Base-by-base conservation (phyloP, 495 filamentous ascomycete species). In the Penicillium fimorum region DNA sequence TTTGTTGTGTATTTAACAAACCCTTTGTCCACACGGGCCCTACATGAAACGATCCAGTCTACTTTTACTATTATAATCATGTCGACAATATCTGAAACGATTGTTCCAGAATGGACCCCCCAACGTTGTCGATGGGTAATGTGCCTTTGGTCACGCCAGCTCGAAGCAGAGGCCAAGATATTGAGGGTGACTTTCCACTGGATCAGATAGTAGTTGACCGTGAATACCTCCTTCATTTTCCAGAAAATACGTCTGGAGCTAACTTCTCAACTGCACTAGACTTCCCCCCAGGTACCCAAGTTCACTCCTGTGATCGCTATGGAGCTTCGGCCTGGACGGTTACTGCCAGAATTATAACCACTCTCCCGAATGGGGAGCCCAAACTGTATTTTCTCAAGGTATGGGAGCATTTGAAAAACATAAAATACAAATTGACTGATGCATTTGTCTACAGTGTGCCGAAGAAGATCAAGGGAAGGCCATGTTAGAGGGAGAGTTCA, bases 251-350 rank as follows among this genome's bases (percentile, higher is more conserved):
- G 3, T 15, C 18, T 18, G 10, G 6, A 20, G 17, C 38, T 41
- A 20, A 41, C 6, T 15, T n/a, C 18, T 41, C 5, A 0, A 6
- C 10, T 41, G 5, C 17, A 20, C 2, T 8, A 41, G 38, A 41
- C 18, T 20, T 41, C 17, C 38, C 22, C 38, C 38, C 38, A 41
- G 38, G 38, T 6, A 41, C 38, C 17, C 5, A 18, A 41, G 38
- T 41, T 1, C 38, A 18, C 38, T 41, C 38, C 38, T 41, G 38
- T 41, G 41, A 43, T 3, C 18, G 41, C 3, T 43, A 43, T 43
- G 41, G 41, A 4, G 20, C 18, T 69, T 35, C 29, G 9, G 47
- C 33, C 32, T 50, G 47, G 47, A 38, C 47, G 8, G 17, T 20
- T 15, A 50, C 47, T 18, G 47, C 47, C 6, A 50, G 15, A 50